Conservation (phyloP, 2,329 filamentous ascomycete species). For the Pseudocercospora macadamiae region DNA sequence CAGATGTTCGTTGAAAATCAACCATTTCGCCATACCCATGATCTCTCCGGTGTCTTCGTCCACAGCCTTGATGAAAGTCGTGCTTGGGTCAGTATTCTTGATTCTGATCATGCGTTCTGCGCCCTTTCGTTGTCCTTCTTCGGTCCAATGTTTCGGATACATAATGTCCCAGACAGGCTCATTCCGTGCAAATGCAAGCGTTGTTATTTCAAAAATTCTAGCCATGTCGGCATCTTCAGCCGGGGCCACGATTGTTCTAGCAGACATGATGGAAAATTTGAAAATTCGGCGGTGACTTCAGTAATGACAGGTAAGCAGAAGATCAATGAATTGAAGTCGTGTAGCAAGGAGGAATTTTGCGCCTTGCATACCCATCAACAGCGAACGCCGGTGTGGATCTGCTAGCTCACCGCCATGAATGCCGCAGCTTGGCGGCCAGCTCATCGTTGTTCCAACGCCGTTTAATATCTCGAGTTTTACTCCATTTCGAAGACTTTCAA, state of each 20-base stretch:
- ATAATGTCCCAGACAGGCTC: slow-evolving; percentile 34
- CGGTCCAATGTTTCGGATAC: slow-evolving; percentile 33
- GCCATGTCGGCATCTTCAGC: slow-evolving; percentile 36
- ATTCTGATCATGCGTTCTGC: slow-evolving; percentile 28
- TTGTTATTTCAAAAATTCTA: slow-evolving; percentile 35
- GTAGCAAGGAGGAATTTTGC: too few species aligned
- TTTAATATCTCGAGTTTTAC: neutral
- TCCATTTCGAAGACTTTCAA: neutral
- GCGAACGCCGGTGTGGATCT: too few species aligned
- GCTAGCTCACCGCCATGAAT: neutral
- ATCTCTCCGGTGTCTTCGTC: slow-evolving; percentile 31
- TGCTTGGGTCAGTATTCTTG: slow-evolving; percentile 28
- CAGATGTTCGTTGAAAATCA: slow-evolving; percentile 29
- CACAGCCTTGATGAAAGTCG: slow-evolving; percentile 36
- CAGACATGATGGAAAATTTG: neutral
- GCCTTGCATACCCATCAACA: too few species aligned
- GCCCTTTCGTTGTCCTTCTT: slow-evolving; percentile 29
- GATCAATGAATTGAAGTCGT: slow-evolving; percentile 19
- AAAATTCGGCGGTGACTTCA: neutral
- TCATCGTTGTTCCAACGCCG: too few species aligned
- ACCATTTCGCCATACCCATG: slow-evolving; percentile 39
- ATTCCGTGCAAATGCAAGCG: slow-evolving; percentile 33
- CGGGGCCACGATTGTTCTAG: slow-evolving; percentile 19
- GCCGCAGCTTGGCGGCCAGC: neutral
- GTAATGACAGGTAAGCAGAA: neutral